Percentiles rank a stretch among this genome's conserved stretches.
These are phyloP conservation scores for Vigna reflexopilosa DNA, from an alignment of 306 rosid species.

Conservation along the genomic window DNA sequence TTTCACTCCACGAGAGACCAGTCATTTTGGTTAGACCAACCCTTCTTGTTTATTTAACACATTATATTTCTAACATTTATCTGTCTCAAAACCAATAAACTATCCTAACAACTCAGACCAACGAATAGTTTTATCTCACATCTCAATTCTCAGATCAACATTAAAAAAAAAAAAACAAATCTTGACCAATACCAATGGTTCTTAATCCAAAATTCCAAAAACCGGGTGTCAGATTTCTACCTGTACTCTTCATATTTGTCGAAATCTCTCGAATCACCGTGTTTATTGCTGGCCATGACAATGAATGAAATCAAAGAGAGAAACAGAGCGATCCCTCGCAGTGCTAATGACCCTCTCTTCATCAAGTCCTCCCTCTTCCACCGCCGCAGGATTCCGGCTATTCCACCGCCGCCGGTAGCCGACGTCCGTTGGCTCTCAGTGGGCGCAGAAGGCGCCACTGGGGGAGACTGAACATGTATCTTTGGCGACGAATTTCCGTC, in stretches of 20 bases:
- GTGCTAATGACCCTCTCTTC: constrained; percentile 57
- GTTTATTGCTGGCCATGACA: constrained; percentile 69
- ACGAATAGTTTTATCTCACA: neutral
- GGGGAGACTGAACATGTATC: constrained; percentile 47
- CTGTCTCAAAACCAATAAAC: neutral
- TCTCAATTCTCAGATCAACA: neutral
- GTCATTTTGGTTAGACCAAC: too few relatives aligned
- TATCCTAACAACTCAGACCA: neutral
- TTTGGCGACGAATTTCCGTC: constrained; percentile 39
- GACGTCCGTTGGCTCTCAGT: constrained; percentile 37
- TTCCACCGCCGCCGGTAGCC: constrained; percentile 27
- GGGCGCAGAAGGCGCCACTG: neutral
- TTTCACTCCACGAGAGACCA: too few relatives aligned
- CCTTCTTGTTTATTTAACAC: too few relatives aligned
- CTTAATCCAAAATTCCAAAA: constrained; percentile 7
- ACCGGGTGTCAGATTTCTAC: constrained; percentile 31
- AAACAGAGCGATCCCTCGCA: constrained; percentile 67
- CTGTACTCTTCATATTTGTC: constrained; percentile 73
- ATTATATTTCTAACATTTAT: neutral
- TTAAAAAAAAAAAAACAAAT: neutral
- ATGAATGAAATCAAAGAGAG: constrained; percentile 66
- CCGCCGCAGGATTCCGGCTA: constrained; percentile 54
- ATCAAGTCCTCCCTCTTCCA: constrained; percentile 74
- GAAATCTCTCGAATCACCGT: constrained; percentile 66
- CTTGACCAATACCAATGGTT: constrained; percentile 35